Evolutionary conservation across 2,329 filamentous ascomycete species (phyloP).

Genomic region (Aspergillus eucalypticola): DNA sequence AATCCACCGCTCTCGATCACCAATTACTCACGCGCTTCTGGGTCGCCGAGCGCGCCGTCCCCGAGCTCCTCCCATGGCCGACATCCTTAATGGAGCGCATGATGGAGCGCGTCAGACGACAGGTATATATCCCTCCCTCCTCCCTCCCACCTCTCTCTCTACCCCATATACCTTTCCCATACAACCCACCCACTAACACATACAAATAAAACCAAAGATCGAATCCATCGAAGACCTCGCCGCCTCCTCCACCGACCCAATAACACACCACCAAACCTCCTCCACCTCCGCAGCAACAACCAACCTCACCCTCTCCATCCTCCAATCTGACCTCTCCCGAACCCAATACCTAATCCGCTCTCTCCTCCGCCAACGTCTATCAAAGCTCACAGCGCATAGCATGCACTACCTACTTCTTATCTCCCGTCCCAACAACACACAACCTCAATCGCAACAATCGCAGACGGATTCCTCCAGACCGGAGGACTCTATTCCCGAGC

Average conservation of each 20-base stretch:
- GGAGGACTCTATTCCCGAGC: conserved; percentile 37
- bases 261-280: conserved; percentile 10
- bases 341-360: conserved; percentile 89
- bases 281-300: conserved; percentile 39
- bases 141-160: too few relatives aligned
- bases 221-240: conserved; percentile 66
- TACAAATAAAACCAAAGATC: conserved; percentile 43
- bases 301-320: conserved; percentile 89
- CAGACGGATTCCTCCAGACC: conserved; percentile 23
- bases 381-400: conserved; percentile 61
- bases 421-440: conserved; percentile 17
- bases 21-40: conserved; percentile 88
- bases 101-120: conserved; percentile 68
- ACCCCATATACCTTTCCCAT: too few relatives aligned
- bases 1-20: conserved; percentile 62
- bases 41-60: conserved; percentile 87
- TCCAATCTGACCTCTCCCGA: conserved; percentile 93
- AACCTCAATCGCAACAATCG: conserved; percentile 18
- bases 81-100: conserved; percentile 78
- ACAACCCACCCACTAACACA: too few relatives aligned
- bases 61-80: conserved; percentile 81
- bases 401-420: conserved; percentile 51
- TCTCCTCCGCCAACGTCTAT: conserved; percentile 78
- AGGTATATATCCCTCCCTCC: too few relatives aligned
- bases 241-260: conserved; percentile 44